These are phyloP conservation scores for Litchi chinensis DNA, from an alignment of 345 rosid genomes.

Conservation along the genomic window DNA sequence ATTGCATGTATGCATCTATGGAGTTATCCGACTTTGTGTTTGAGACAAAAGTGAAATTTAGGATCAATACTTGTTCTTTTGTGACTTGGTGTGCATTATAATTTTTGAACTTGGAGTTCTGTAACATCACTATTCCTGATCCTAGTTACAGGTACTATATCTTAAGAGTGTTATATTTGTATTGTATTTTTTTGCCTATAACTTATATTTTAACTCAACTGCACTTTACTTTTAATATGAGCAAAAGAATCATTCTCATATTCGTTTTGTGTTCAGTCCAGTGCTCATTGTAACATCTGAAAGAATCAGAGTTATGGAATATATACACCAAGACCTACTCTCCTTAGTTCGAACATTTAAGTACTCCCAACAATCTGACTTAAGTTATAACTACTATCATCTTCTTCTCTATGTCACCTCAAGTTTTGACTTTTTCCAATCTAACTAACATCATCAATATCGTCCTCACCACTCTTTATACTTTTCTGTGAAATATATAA, in stretches of 20 bases:
- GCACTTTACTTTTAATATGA: not conserved
- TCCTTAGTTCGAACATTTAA: too few species aligned
- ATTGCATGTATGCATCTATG: not conserved
- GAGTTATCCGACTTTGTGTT: not conserved
- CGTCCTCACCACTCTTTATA: too few species aligned
- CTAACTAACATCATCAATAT: too few species aligned
- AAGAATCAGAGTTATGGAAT: too few species aligned
- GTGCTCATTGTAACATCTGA: too few species aligned
- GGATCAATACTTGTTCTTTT: not conserved
- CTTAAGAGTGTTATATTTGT: not conserved
- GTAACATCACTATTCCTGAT: not conserved
- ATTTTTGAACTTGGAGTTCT: not conserved
- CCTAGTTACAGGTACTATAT: not conserved
- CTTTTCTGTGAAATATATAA: too few species aligned
- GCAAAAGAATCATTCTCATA: not conserved
- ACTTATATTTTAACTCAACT: not conserved
- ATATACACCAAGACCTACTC: too few species aligned
- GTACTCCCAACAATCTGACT: too few species aligned
- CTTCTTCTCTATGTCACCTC: too few species aligned
- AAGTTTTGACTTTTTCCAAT: too few species aligned
- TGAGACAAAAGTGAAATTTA: not conserved
- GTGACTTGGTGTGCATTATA: not conserved
- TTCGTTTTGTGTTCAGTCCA: too few species aligned
- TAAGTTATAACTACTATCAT: too few species aligned
- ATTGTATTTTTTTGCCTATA: not conserved